Evolutionary conservation across 108 stramenopile genomes (phyloP).

Genomic region (Nannochloropsis gaditana): DNA sequence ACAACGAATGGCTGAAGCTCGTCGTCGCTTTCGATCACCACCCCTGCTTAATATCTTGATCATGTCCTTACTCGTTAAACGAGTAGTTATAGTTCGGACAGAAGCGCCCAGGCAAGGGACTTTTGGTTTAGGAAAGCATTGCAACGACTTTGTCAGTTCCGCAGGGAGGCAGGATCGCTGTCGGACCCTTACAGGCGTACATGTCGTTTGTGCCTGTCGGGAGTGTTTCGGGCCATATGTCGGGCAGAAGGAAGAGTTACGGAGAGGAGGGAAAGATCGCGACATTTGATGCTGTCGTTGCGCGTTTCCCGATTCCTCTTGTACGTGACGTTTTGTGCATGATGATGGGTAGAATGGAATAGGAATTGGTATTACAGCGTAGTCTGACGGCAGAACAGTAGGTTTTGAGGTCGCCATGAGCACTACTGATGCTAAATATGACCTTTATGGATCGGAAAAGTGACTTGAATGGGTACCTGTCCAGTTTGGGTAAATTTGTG

Average conservation of each 20-base stretch:
- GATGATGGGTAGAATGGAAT: slow-evolving; percentile 16
- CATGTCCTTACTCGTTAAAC: not conserved
- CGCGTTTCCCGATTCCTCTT: not conserved
- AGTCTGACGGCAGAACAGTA: not conserved
- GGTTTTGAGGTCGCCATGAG: no score
- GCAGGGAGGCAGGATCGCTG: not conserved
- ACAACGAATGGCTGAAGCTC: not conserved
- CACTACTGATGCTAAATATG: no score
- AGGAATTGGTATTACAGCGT: not conserved
- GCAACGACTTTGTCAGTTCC: not conserved
- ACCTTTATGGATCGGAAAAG: no score
- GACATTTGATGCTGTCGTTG: not conserved
- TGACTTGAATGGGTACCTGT: no score
- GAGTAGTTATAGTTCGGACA: not conserved
- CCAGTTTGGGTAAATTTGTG: no score
- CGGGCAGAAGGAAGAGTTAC: not conserved
- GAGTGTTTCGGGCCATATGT: not conserved
- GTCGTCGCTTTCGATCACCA: slow-evolving; percentile 6
- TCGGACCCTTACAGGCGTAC: not conserved
- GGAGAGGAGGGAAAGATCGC: not conserved
- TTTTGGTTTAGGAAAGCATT: not conserved
- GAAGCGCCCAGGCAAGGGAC: not conserved
- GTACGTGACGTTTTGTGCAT: not conserved
- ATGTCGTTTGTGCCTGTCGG: not conserved
- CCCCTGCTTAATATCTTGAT: not conserved